These are phyloP conservation scores for Penstemon newberryi DNA, from an alignment of 257 asterid species.

Conservation along the genomic window DNA sequence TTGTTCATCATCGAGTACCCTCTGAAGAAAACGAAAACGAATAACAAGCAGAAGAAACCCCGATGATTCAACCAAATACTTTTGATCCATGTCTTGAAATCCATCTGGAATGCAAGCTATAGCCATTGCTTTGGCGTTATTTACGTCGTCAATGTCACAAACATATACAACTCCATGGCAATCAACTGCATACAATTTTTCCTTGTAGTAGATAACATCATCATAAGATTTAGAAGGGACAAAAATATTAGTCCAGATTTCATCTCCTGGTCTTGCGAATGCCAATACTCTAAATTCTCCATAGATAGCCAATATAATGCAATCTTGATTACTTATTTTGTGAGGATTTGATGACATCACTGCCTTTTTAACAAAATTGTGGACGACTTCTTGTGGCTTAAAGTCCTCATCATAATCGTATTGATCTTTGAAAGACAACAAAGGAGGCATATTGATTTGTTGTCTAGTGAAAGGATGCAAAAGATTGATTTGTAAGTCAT, in stretches of 20 bases:
- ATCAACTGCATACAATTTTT: background rate
- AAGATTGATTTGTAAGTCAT: background rate
- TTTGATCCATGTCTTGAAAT: background rate
- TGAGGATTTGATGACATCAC: background rate
- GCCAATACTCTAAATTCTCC: slow-evolving; percentile 1
- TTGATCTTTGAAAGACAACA: background rate
- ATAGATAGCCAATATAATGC: background rate
- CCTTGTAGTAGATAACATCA: background rate
- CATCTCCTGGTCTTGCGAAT: slow-evolving; percentile 1
- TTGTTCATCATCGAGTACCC: too few species aligned
- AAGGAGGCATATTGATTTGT: background rate
- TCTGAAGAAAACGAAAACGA: background rate
- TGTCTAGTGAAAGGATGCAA: background rate
- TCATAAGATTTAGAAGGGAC: background rate
- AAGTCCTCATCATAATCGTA: background rate
- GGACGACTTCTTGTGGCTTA: background rate
- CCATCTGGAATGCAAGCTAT: background rate
- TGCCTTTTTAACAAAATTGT: background rate
- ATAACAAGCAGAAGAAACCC: background rate
- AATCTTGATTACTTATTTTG: background rate
- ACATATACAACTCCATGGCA: background rate
- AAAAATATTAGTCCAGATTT: background rate
- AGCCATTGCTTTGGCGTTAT: background rate
- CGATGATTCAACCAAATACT: background rate
- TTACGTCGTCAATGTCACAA: background rate